A percentile compares a stretch with the other conserved stretches of the same genome.
These are phyloP conservation scores for Acephala macrosclerotiorum DNA, from an alignment of 2,329 filamentous ascomycete species.

Conservation along the genomic window DNA sequence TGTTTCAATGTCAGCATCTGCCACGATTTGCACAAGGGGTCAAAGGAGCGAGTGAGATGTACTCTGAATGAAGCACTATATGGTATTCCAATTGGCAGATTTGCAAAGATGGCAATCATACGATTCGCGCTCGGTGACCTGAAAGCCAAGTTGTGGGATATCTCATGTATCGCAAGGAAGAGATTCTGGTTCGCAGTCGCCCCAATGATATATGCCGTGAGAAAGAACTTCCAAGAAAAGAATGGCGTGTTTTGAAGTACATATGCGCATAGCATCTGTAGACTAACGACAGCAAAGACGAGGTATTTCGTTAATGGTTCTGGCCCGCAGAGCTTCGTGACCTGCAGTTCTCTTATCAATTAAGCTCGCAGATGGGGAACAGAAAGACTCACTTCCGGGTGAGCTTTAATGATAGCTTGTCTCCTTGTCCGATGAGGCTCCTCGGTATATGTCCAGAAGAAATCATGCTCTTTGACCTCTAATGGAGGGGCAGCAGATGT, in stretches of 20 bases:
- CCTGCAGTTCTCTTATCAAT: constrained; percentile 56
- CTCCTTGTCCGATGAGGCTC: constrained; percentile 93
- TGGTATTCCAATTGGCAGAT: constrained; percentile 92
- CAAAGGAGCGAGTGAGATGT: constrained; percentile 46
- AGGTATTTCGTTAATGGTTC: constrained; percentile 96
- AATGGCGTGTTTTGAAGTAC: constrained; percentile 79
- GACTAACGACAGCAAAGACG: constrained; percentile 80
- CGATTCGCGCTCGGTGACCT: constrained; percentile 81
- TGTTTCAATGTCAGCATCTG: constrained; percentile 44
- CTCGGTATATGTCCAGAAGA: constrained; percentile 99
- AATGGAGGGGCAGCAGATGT: constrained; percentile 27
- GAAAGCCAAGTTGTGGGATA: constrained; percentile 97
- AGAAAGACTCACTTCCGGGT: constrained; percentile 77
- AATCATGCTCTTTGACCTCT: constrained; percentile 52
- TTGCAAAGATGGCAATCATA: constrained; percentile 89
- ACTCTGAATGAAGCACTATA: constrained; percentile 96
- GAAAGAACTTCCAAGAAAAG: constrained; percentile 84
- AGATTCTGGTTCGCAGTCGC: constrained; percentile 98
- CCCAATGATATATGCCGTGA: constrained; percentile 88
- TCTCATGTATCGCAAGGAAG: constrained; percentile 98
- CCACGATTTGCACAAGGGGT: not conserved
- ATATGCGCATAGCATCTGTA: constrained; percentile 82
- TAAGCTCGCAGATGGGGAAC: not conserved
- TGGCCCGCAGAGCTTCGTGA: constrained; percentile 95
- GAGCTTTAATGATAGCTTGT: constrained; percentile 95